These are phyloP conservation scores for Suhomyces sp. DNA, from an alignment of 805 yeast genomes.

Conservation along the genomic window DNA sequence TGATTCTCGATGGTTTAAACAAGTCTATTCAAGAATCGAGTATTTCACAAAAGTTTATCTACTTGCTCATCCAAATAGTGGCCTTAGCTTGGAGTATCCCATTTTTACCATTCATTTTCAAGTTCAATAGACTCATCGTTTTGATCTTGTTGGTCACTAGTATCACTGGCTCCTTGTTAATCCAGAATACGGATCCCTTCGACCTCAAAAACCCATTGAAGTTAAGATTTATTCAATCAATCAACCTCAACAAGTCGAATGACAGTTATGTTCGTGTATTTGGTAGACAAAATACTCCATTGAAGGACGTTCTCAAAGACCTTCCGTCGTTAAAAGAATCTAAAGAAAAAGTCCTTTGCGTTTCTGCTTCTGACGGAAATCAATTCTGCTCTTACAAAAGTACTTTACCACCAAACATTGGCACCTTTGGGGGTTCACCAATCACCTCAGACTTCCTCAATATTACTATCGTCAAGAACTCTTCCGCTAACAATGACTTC, in stretches of 20 bases:
- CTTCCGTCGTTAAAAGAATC: slow-evolving; percentile 60
- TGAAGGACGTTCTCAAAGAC: slow-evolving; percentile 50
- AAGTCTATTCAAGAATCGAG: slow-evolving; percentile 72
- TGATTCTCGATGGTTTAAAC: slow-evolving; percentile 61
- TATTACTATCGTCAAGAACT: slow-evolving; percentile 51
- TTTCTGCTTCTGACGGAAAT: slow-evolving; percentile 41
- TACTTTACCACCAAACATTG: slow-evolving; percentile 40
- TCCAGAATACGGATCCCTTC: slow-evolving; percentile 56
- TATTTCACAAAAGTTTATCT: slow-evolving; percentile 38
- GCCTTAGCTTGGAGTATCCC: slow-evolving; percentile 44
- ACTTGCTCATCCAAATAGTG: slow-evolving; percentile 24
- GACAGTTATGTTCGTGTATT: slow-evolving; percentile 43
- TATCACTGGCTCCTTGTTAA: slow-evolving; percentile 25
- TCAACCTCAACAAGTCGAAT: slow-evolving; percentile 42
- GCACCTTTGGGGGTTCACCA: slow-evolving; percentile 29
- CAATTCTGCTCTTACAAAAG: slow-evolving; percentile 56
- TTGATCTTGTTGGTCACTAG: slow-evolving; percentile 34
- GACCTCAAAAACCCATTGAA: slow-evolving; percentile 64
- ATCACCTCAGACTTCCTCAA: slow-evolving; percentile 46
- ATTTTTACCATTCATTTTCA: slow-evolving; percentile 66
- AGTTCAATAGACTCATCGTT: slow-evolving; percentile 55
- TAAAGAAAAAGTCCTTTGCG: slow-evolving; percentile 33
- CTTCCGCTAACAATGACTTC: slow-evolving; percentile 41
- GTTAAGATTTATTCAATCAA: slow-evolving; percentile 63
- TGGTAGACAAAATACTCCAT: slow-evolving; percentile 50